Evolutionary conservation across 495 filamentous ascomycete species (phyloP).

Genomic region (Penicillium robsamsonii): DNA sequence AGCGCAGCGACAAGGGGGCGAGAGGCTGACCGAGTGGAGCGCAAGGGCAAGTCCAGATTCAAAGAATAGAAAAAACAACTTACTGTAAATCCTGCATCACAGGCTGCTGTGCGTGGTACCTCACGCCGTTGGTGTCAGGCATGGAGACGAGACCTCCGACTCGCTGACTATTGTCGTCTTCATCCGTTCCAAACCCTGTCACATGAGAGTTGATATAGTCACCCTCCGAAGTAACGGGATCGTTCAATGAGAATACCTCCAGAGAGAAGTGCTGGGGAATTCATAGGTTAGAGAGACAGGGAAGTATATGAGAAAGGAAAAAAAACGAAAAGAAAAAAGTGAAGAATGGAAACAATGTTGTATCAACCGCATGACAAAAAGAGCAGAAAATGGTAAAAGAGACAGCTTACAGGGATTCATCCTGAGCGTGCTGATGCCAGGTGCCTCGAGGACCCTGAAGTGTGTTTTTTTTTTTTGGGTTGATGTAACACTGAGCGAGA

Average conservation of each 20-base stretch:
- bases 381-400: slow-evolving; percentile 12
- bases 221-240: slow-evolving; percentile 40
- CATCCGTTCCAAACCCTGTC: slow-evolving; percentile 39
- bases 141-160: slow-evolving; percentile 45
- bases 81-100: slow-evolving; percentile 49
- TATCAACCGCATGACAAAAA: slow-evolving; percentile 9
- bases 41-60: slow-evolving; percentile 37
- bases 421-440: slow-evolving; percentile 23
- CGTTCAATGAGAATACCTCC: slow-evolving; percentile 39
- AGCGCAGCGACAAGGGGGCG: slow-evolving; percentile 39
- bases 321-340: slow-evolving; percentile 1
- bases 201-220: slow-evolving; percentile 42
- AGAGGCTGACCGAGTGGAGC: slow-evolving; percentile 36
- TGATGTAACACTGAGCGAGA: slow-evolving; percentile 24
- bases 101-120: slow-evolving; percentile 47
- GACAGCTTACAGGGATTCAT: slow-evolving; percentile 31
- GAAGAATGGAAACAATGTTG: slow-evolving; percentile 1
- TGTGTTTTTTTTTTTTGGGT: slow-evolving; percentile 1
- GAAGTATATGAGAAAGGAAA: slow-evolving; percentile 10
- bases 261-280: slow-evolving; percentile 35
- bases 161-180: slow-evolving; percentile 43
- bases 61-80: slow-evolving; percentile 38
- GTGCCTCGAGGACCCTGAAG: slow-evolving; percentile 27
- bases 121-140: slow-evolving; percentile 46
- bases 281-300: slow-evolving; percentile 18